These are phyloP conservation scores for Nematodospora anomalae DNA, from an alignment of 1,139 yeast genomes.

Conservation along the genomic window DNA sequence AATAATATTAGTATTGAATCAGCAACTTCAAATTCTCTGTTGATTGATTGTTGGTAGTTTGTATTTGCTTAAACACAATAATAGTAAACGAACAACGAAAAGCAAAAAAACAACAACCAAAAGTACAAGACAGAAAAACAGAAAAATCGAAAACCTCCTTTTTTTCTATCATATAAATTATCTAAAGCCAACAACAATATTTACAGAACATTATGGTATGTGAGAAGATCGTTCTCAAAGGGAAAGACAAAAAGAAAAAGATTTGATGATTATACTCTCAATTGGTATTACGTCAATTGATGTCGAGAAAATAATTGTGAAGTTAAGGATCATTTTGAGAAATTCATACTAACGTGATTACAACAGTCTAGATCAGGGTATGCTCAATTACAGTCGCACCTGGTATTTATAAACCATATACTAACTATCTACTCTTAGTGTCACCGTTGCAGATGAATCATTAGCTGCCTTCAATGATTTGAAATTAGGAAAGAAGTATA, in stretches of 20 bases:
- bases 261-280: not conserved
- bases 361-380: slow-evolving; percentile 76
- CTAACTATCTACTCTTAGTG: slow-evolving; percentile 57
- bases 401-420: slow-evolving; percentile 2
- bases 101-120: too few relatives aligned
- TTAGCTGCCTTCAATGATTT: slow-evolving; percentile 90
- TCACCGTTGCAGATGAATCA: slow-evolving; percentile 94
- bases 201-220: not conserved
- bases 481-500: slow-evolving; percentile 89
- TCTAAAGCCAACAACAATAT: not conserved
- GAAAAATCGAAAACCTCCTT: not conserved
- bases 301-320: not conserved
- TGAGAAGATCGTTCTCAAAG: too few relatives aligned
- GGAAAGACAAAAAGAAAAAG: not conserved
- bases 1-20: too few relatives aligned
- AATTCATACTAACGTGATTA: slow-evolving; percentile 17
- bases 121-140: too few relatives aligned
- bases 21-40: not conserved
- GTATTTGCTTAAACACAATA: too few relatives aligned
- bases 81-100: not conserved
- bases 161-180: too few relatives aligned
- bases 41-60: not conserved
- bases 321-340: too few relatives aligned
- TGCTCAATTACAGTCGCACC: slow-evolving; percentile 23
- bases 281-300: not conserved